Conservation (phyloP, 805 yeast species). For the Candida silvicultrix region DNA sequence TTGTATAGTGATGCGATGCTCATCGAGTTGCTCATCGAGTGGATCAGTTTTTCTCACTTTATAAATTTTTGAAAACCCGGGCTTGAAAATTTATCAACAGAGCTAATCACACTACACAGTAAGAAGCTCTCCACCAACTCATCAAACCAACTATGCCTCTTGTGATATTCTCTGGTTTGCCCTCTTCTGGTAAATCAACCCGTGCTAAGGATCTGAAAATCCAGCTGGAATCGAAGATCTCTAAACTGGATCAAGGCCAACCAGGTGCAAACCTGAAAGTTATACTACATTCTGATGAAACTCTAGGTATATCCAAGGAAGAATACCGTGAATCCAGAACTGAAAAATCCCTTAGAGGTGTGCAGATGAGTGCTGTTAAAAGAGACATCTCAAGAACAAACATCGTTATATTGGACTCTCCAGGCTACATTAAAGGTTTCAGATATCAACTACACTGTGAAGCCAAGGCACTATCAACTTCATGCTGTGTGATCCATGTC, state of each 20-base stretch:
- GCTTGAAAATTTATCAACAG: too few species aligned
- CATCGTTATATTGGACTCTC: constrained; percentile 78
- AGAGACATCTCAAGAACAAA: constrained; percentile 63
- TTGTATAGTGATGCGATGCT: too few species aligned
- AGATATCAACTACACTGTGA: constrained; percentile 93
- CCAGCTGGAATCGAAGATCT: constrained; percentile 41
- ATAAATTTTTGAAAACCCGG: too few species aligned
- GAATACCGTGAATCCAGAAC: constrained; percentile 64
- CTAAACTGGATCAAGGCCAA: constrained; percentile 30
- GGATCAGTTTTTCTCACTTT: background rate
- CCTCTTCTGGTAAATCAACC: constrained; percentile 78
- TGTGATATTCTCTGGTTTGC: constrained; percentile 76
- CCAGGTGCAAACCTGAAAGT: constrained; percentile 55
- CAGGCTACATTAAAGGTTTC: constrained; percentile 91
- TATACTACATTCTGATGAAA: constrained; percentile 70
- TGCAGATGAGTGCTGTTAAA: constrained; percentile 84
- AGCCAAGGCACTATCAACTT: constrained; percentile 76
- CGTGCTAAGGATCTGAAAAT: constrained; percentile 53
- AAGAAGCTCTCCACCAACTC: too few species aligned
- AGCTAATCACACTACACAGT: background rate
- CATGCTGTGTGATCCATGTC: constrained; percentile 77
- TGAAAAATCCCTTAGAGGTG: constrained; percentile 79
- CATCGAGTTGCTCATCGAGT: background rate
- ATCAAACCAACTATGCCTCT: constrained; percentile 85
- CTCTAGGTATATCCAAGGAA: constrained; percentile 62